Evolutionary conservation across 148 eudicot species (phyloP).

Genomic region (Amaranthus palmeri): DNA sequence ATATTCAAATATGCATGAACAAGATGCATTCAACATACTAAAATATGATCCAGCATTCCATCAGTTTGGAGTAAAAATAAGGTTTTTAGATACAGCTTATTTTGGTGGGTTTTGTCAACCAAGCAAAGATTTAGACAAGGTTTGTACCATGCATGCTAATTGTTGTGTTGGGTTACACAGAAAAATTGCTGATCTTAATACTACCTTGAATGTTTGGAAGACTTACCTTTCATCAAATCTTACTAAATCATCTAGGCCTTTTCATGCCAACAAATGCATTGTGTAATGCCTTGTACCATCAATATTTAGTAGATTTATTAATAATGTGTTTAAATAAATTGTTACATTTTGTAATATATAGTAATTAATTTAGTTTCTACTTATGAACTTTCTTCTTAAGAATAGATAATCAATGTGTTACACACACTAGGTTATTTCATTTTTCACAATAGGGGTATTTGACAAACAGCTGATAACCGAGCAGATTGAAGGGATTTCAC

Average conservation of each 20-base stretch:
- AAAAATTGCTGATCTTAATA: conserved; percentile 45
- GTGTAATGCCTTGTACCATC: neutral
- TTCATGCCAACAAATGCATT: conserved; percentile 35
- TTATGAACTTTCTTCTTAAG: no score
- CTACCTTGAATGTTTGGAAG: conserved; percentile 54
- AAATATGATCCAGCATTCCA: conserved; percentile 29
- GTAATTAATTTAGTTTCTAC: no score
- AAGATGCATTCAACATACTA: conserved; percentile 40
- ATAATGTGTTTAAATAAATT: no score
- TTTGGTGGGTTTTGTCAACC: conserved; percentile 56
- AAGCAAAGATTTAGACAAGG: conserved; percentile 45
- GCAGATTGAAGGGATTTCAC: no score
- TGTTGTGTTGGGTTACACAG: conserved; percentile 54
- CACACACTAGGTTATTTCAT: no score
- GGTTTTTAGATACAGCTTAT: conserved; percentile 40
- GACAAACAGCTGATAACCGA: no score
- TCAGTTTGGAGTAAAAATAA: conserved; percentile 34
- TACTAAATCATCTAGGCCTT: conserved; percentile 3
- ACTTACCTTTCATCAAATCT: conserved; percentile 25
- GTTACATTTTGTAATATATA: no score
- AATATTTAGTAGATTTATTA: neutral
- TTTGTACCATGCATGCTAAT: conserved; percentile 75
- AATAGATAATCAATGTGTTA: no score
- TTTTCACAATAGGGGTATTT: no score
- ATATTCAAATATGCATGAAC: conserved; percentile 36